These are phyloP conservation scores for Salix brachista DNA, from an alignment of 345 rosid genomes.

Conservation along the genomic window DNA sequence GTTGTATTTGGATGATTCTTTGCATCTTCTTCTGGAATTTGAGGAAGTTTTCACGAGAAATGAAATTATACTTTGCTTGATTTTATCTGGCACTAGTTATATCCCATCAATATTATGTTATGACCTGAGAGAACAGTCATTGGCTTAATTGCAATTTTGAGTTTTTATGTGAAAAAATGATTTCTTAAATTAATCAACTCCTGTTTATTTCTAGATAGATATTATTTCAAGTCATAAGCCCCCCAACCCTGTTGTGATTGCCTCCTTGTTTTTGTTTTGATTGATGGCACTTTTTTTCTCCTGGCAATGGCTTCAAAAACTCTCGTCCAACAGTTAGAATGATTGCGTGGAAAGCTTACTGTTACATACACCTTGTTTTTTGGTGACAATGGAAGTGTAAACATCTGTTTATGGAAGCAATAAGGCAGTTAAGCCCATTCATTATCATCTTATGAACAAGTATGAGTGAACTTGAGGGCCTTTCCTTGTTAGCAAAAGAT, in stretches of 20 bases:
- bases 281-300: neutral
- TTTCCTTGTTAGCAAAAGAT: neutral
- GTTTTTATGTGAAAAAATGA: neutral
- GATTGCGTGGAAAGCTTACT: neutral
- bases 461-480: neutral
- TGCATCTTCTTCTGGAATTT: constrained; percentile 1
- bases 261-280: neutral
- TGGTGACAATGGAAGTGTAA: too few species aligned
- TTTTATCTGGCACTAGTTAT: neutral
- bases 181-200: neutral
- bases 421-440: neutral
- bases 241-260: neutral
- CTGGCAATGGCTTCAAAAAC: neutral
- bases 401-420: neutral
- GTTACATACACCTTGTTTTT: neutral
- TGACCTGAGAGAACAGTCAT: neutral
- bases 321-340: neutral
- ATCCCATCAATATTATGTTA: neutral
- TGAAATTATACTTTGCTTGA: neutral
- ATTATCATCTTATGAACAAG: neutral
- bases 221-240: neutral
- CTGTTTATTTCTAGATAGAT: neutral
- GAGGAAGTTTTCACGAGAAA: neutral
- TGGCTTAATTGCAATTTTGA: neutral
- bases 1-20: neutral